Conservation (phyloP, 768 basidiomycete genomes). For the Mycena belliarum region DNA sequence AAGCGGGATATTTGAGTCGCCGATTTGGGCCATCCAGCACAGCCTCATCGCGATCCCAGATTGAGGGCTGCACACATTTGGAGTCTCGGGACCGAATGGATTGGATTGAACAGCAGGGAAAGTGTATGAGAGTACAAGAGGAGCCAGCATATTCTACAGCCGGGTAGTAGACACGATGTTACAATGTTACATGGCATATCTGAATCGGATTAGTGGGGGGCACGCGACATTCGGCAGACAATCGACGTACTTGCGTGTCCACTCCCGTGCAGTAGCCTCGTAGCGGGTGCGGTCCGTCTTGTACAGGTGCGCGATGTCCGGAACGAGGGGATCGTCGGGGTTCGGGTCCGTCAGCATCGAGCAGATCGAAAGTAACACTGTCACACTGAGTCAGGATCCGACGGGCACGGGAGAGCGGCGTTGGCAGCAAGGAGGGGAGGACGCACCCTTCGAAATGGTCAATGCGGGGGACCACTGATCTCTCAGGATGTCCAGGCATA, state of each 20-base stretch:
- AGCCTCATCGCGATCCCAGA: not conserved
- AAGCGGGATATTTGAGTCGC: not conserved
- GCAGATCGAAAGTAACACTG: conserved; percentile 95
- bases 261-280: conserved; percentile 97
- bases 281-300: conserved; percentile 98
- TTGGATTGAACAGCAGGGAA: conserved; percentile 12
- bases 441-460: conserved; percentile 96
- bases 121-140: conserved; percentile 13
- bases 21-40: not conserved
- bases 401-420: not conserved
- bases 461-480: conserved; percentile 99
- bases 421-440: not conserved
- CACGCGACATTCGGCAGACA: conserved; percentile 9
- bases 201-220: conserved; percentile 20
- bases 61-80: not conserved
- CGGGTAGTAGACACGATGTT: not conserved
- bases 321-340: conserved; percentile 97
- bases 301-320: conserved; percentile 98
- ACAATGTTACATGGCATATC: conserved; percentile 41
- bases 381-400: conserved; percentile 13
- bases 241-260: conserved; percentile 92
- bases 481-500: conserved; percentile 96
- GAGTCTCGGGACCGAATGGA: conserved; percentile 1
- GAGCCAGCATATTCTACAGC: conserved; percentile 15
- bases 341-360: conserved; percentile 99